Conservation (phyloP, 1,284 basidiomycete genomes). For the Gyrodon tennesseensis region DNA sequence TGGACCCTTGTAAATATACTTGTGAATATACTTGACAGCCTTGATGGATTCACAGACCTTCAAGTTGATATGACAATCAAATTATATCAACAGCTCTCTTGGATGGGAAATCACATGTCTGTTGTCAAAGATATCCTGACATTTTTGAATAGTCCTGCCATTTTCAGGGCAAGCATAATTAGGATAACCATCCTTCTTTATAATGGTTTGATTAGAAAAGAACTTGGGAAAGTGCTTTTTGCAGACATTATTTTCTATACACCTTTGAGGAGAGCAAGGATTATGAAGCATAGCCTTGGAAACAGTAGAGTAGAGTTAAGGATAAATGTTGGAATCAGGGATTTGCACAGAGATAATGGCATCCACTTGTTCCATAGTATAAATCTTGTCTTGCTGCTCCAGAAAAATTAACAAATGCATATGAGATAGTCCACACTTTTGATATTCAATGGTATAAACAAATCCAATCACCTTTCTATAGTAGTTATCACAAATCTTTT, state of each 20-base stretch:
- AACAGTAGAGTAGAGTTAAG: conserved; percentile 3
- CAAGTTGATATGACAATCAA: conserved; percentile 54
- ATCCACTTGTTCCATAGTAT: conserved; percentile 4
- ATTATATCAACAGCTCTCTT: conserved; percentile 30
- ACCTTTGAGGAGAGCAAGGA: background rate
- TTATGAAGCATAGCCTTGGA: conserved; percentile 22
- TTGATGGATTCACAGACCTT: conserved; percentile 40
- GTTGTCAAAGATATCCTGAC: too few relatives aligned
- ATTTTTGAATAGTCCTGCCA: too few relatives aligned
- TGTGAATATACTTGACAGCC: conserved; percentile 48
- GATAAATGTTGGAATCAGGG: conserved; percentile 3
- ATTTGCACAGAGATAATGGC: conserved; percentile 10
- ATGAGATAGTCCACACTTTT: conserved; percentile 17
- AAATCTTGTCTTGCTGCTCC: conserved; percentile 7
- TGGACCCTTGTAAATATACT: too few relatives aligned
- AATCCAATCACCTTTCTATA: conserved; percentile 15
- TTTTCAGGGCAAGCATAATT: too few relatives aligned
- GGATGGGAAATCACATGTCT: too few relatives aligned
- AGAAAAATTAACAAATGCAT: conserved; percentile 43
- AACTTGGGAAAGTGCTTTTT: background rate
- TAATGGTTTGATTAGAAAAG: too few relatives aligned
- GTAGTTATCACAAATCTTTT: conserved; percentile 27
- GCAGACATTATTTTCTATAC: background rate
- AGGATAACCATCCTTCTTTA: too few relatives aligned
- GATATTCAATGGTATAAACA: conserved; percentile 27